These are phyloP conservation scores for Kodamaea nitidulidarum DNA, from an alignment of 805 yeast genomes.

Conservation along the genomic window DNA sequence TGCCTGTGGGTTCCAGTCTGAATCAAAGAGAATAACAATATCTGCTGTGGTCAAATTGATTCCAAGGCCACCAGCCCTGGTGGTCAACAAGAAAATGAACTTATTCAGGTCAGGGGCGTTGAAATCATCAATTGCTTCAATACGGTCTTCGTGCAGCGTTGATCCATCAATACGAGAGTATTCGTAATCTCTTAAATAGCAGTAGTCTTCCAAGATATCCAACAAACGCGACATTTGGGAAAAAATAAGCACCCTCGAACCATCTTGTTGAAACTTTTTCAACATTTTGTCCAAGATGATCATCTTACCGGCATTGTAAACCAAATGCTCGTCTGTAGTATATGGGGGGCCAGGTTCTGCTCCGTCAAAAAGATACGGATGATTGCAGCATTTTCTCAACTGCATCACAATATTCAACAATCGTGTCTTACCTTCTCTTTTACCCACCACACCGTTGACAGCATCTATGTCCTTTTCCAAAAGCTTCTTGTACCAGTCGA, in stretches of 20 bases:
- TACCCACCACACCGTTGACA: conserved; percentile 93
- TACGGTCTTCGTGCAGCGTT: conserved; percentile 89
- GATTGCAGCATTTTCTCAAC: conserved; percentile 92
- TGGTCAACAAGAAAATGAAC: conserved; percentile 80
- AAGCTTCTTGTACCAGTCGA: conserved; percentile 83
- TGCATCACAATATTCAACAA: conserved; percentile 94
- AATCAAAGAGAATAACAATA: conserved; percentile 80
- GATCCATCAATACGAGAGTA: conserved; percentile 94
- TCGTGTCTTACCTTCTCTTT: conserved; percentile 88
- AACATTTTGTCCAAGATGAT: conserved; percentile 79
- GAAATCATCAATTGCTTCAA: conserved; percentile 87
- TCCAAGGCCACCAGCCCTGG: conserved; percentile 97
- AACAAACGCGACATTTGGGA: conserved; percentile 90
- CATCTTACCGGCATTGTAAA: conserved; percentile 89
- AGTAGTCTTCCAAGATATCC: conserved; percentile 90
- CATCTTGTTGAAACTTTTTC: conserved; percentile 64
- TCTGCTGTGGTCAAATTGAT: conserved; percentile 91
- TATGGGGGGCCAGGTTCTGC: conserved; percentile 99
- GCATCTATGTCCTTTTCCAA: conserved; percentile 94
- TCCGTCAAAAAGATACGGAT: conserved; percentile 96
- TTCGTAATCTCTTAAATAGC: conserved; percentile 74
- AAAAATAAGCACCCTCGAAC: conserved; percentile 86
- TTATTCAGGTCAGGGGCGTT: conserved; percentile 78
- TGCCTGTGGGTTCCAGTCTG: conserved; percentile 98
- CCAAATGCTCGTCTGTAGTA: conserved; percentile 91